Evolutionary conservation across 495 filamentous ascomycete species (phyloP).

Genomic region (Neurospora tetrasperma): DNA sequence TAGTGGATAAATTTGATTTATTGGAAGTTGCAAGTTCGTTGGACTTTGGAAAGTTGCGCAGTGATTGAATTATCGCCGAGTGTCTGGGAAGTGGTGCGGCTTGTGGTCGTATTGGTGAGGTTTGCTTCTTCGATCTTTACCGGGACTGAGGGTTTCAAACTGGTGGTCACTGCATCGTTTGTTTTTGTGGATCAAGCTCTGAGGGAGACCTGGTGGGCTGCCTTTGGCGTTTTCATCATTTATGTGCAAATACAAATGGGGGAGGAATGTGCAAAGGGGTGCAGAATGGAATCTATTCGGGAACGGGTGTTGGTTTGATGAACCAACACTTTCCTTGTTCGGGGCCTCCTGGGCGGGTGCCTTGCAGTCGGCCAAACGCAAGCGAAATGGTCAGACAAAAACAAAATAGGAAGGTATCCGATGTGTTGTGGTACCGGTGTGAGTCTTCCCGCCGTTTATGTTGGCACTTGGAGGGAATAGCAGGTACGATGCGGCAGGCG

Average conservation of each 20-base stretch:
- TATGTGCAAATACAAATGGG: not conserved
- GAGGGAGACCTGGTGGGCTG: not conserved
- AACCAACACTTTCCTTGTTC: not conserved
- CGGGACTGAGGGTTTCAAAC: not conserved
- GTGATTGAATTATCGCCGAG: not conserved
- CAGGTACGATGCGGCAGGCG: not conserved
- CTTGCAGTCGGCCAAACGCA: not conserved
- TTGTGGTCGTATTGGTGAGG: not conserved
- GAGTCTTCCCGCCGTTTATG: not conserved
- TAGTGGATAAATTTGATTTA: not conserved
- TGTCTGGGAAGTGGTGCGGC: not conserved
- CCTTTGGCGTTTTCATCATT: not conserved
- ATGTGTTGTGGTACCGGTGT: not conserved
- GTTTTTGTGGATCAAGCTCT: not conserved
- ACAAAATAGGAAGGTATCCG: not conserved
- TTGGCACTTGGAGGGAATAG: not conserved
- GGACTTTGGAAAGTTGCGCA: not conserved
- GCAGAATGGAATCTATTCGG: not conserved
- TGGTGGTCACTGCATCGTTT: not conserved
- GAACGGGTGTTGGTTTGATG: not conserved
- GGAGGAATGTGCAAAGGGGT: not conserved
- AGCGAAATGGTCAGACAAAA: not conserved
- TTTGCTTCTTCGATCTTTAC: not conserved
- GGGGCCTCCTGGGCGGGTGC: not conserved
- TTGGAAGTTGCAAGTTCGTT: not conserved